Evolutionary conservation across 768 basidiomycete species (phyloP).

Genomic region (Russula foetens): DNA sequence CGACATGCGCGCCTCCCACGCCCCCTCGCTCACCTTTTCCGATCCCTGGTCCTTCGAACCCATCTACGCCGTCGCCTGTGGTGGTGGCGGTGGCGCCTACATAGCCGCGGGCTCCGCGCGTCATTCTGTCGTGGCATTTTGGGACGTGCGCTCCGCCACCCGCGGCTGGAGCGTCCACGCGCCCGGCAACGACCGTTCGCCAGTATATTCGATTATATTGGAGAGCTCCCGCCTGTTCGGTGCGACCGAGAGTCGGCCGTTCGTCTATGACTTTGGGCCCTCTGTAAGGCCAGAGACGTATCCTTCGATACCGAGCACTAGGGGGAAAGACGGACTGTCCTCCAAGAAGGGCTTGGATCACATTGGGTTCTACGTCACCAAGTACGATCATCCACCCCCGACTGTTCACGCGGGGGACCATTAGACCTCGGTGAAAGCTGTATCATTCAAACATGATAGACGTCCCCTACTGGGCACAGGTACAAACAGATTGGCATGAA

Average conservation of each 20-base stretch:
- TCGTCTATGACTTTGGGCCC: conserved; percentile 74
- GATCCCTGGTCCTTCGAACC: conserved; percentile 69
- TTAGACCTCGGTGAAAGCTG: background rate
- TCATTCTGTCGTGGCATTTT: conserved; percentile 72
- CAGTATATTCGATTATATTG: conserved; percentile 64
- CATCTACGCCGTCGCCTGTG: conserved; percentile 67
- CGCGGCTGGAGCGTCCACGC: conserved; percentile 73
- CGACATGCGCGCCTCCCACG: conserved; percentile 52
- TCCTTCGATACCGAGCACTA: conserved; percentile 25
- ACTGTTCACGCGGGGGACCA: background rate
- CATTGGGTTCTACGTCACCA: conserved; percentile 45
- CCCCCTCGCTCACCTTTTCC: conserved; percentile 52
- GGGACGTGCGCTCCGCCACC: conserved; percentile 61
- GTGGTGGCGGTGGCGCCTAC: conserved; percentile 58
- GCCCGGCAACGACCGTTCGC: conserved; percentile 71
- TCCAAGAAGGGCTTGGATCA: conserved; percentile 29
- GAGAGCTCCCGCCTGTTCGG: conserved; percentile 78
- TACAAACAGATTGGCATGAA: conserved; percentile 9
- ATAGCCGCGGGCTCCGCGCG: conserved; percentile 72
- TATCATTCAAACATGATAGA: conserved; percentile 11
- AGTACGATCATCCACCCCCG: conserved; percentile 31
- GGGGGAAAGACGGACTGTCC: conserved; percentile 29
- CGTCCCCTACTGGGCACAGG: conserved; percentile 2
- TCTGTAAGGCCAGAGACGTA: conserved; percentile 51
- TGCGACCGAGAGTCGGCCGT: conserved; percentile 66